phyloP scores from a whole-genome alignment of 345 rosid genomes.

The Corchorus capsularis region DNA sequence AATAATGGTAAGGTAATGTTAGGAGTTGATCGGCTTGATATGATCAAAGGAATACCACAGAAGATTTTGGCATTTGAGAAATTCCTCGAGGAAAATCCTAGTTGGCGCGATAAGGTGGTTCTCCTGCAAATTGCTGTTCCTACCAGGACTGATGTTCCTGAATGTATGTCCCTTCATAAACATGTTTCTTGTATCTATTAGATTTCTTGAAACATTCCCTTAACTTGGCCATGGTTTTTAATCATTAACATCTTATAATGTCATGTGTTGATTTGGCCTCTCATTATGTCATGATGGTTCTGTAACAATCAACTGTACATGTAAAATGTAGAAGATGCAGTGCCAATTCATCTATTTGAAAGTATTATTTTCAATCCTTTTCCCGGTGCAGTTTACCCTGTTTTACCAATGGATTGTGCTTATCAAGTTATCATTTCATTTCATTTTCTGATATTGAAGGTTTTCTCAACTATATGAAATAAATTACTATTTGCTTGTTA shows the following conservation, averaged over 20 bases:
- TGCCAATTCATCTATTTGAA: not conserved
- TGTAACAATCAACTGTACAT: not conserved
- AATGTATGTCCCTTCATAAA: slow-evolving; percentile 36
- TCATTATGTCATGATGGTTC: not conserved
- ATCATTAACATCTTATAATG: not conserved
- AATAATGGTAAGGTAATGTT: slow-evolving; percentile 51
- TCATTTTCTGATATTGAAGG: not conserved
- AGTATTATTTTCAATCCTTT: not conserved
- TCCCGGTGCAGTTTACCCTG: not conserved
- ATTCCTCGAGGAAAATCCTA: slow-evolving; percentile 62
- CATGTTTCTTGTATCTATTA: not conserved
- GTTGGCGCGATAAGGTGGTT: slow-evolving; percentile 64
- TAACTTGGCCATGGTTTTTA: not conserved
- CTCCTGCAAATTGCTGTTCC: slow-evolving; percentile 69
- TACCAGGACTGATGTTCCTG: slow-evolving; percentile 61
- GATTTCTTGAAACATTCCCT: not conserved
- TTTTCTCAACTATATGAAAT: not conserved
- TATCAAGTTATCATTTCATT: not conserved
- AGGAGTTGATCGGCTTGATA: slow-evolving; percentile 70
- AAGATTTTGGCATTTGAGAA: slow-evolving; percentile 67
- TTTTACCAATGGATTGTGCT: not conserved
- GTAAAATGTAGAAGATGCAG: not conserved
- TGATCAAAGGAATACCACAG: slow-evolving; percentile 69
- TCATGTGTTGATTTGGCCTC: not conserved
- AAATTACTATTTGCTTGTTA: not conserved